Base-by-base conservation (phyloP, 177 flowering plant genomes). In the Vitis hybrid region DNA sequence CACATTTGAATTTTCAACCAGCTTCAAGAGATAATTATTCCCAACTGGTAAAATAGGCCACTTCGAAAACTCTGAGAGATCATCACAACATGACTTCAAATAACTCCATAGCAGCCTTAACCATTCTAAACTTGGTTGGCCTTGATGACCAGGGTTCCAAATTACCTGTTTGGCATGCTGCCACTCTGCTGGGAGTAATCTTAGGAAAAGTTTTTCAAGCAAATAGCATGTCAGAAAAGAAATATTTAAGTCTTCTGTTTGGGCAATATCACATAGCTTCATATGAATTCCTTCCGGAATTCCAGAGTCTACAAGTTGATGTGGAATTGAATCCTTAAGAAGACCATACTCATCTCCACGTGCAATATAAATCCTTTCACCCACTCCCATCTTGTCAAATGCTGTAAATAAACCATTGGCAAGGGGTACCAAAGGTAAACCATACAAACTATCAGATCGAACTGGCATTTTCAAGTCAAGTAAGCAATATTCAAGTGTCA, bases 31-130 rank as follows among this genome's bases (percentile, higher is more conserved):
- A 74, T 51, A 76, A 78, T 71, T 77, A 63, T 82, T 80, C 66
- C 77, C 88, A 70, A 88, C 90, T 15, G 98, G 99, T 70, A 95
- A 81, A 69, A 93, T 84, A 67, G 99, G 97, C 99, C 99, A 92
- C 78, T 86, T 88, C 18, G 82, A 79, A 83, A 91, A 93, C 59
- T 89, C 59, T 52, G 90, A 81, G 50, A 95, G 93, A 73, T 91
- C 94, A 69, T 82, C 83, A 80, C 97, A 91, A 80, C 80, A 79
- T 68, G 89, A 84, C 72, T 78, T 83, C 65, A 95, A 79, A 82
- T 95, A 95, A 72, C 74, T 71, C 99, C 99, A 95, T 10, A 95
- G 74, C 51, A 85, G 70, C 56, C 78, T 79, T 54, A 95, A 79
- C 98, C 98, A 95, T 64, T 95, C 96, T 57, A 90, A 64, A 78